These are phyloP conservation scores for Epichloe gansuensis DNA, from an alignment of 2,329 filamentous ascomycete species.

Conservation along the genomic window DNA sequence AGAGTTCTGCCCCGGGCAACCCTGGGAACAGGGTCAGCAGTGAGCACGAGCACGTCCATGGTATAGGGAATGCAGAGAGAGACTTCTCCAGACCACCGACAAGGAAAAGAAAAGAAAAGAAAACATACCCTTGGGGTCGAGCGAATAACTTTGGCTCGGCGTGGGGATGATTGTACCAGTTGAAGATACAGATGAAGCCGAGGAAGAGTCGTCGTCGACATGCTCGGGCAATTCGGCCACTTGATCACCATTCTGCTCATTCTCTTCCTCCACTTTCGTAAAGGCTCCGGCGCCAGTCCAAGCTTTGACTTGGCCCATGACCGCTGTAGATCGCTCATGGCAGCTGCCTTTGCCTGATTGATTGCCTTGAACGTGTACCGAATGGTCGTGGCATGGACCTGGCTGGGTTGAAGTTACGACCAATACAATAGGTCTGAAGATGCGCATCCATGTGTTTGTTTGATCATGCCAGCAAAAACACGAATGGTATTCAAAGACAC, in stretches of 20 bases:
- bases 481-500: background rate
- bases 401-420: background rate
- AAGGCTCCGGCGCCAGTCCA: constrained; percentile 37
- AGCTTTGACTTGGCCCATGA: constrained; percentile 69
- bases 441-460: background rate
- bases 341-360: constrained; percentile 7
- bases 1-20: constrained; percentile 40
- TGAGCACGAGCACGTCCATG: constrained; percentile 7
- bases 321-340: constrained; percentile 73
- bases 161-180: constrained; percentile 85
- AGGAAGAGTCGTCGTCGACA: constrained; percentile 54
- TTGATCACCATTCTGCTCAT: constrained; percentile 24
- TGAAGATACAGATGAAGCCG: constrained; percentile 75
- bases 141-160: constrained; percentile 60
- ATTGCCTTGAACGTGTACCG: background rate
- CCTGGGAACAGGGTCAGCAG: constrained; percentile 19
- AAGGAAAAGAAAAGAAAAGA: background rate
- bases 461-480: background rate
- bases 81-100: too few species aligned
- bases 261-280: constrained; percentile 42
- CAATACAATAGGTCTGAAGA: background rate
- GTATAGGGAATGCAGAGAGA: background rate
- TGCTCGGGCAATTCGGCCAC: constrained; percentile 33
- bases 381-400: background rate
- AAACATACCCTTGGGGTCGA: constrained; percentile 49